phyloP scores from a whole-genome alignment of 2,329 filamentous ascomycete species.

The Ophiocordyceps polyrhachis-furcata region DNA sequence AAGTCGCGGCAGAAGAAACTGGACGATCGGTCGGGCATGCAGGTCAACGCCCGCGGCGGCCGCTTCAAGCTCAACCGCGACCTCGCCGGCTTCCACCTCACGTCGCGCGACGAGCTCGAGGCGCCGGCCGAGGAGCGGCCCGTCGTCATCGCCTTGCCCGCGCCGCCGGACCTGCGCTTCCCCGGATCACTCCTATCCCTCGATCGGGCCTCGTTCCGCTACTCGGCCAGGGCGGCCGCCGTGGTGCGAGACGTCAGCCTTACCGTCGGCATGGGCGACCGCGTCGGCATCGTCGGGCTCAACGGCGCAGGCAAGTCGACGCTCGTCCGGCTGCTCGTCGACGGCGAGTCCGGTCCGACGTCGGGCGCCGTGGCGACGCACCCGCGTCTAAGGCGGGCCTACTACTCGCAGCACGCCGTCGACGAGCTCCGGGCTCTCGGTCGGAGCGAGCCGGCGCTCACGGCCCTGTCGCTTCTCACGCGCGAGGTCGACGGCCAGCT shows the following conservation, averaged over 20 bases:
- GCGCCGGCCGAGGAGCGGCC: conserved; percentile 44
- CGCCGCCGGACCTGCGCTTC: conserved; percentile 52
- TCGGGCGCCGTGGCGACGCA: conserved; percentile 46
- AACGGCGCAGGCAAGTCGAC: conserved; percentile 72
- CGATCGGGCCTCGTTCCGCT: conserved; percentile 50
- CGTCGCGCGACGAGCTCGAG: conserved; percentile 47
- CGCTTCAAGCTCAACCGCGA: conserved; percentile 72
- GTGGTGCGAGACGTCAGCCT: conserved; percentile 47
- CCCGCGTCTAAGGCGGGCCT: conserved; percentile 49
- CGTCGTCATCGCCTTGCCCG: conserved; percentile 38
- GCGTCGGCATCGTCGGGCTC: conserved; percentile 57
- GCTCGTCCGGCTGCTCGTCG: conserved; percentile 51
- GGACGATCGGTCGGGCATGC: conserved; percentile 61
- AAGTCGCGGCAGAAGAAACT: conserved; percentile 72
- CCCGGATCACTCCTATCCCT: conserved; percentile 55
- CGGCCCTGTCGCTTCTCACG: conserved; percentile 45
- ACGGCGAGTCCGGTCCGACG: conserved; percentile 30
- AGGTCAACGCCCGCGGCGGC: conserved; percentile 51
- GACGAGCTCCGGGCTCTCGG: conserved; percentile 45
- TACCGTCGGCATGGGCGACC: conserved; percentile 53
- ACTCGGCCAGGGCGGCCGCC: conserved; percentile 19
- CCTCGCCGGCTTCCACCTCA: conserved; percentile 40
- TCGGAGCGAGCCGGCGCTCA: conserved; percentile 28
- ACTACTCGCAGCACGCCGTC: conserved; percentile 67
- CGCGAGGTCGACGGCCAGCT: conserved; percentile 31